Base-by-base conservation (phyloP, 2,329 filamentous ascomycete species). In the Metarhizium anisopliae region DNA sequence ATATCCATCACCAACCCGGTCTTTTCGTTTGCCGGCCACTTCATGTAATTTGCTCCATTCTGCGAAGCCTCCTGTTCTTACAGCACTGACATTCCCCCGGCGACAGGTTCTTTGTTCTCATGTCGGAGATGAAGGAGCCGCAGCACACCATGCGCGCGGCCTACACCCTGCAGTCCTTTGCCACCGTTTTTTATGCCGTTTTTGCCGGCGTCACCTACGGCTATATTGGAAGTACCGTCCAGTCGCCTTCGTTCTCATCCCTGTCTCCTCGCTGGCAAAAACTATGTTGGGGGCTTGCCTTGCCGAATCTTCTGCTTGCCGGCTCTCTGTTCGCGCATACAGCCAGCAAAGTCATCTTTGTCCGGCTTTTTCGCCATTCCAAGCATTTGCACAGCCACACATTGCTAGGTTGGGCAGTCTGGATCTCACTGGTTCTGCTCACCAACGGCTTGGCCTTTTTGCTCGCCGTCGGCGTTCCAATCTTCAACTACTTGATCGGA, bases 401-500 rank as follows among this genome's bases (percentile, higher is more conserved):
- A 0, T 18, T 70, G 1, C 54, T 73, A 3, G 77, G 76, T 2
- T 80, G 76, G 76, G 62, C 64, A 0, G 68, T 70, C 0, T 82
- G 79, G 79, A 64, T 71, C 2, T 53, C 70, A 0, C 64, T 81
- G 7, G 70, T 79, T 5, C 38, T 79, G 2, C 43, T 78, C 6
- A 70, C 74, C 57, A 80, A 79, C 52, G 71, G 63, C 1, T 68
- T 72, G 2, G 74, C 77, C 1, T 73, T 74, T 56, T 59, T 74
- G 32, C 64, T 74, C 18, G 68, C 72, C 6, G 72, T 77, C 1
- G 75, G 77, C 3, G 76, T 81, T 32, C 78, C 78, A 1, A 75
- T 79, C 25, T 80, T 81, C 67, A 77, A 76, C 57, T 79, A 80
- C 55, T 64, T 81, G 11, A 73, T 81, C 32, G 77, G 77, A 2